These are phyloP conservation scores for Boletus holoroseus DNA, from an alignment of 1,284 basidiomycete genomes.

Conservation along the genomic window DNA sequence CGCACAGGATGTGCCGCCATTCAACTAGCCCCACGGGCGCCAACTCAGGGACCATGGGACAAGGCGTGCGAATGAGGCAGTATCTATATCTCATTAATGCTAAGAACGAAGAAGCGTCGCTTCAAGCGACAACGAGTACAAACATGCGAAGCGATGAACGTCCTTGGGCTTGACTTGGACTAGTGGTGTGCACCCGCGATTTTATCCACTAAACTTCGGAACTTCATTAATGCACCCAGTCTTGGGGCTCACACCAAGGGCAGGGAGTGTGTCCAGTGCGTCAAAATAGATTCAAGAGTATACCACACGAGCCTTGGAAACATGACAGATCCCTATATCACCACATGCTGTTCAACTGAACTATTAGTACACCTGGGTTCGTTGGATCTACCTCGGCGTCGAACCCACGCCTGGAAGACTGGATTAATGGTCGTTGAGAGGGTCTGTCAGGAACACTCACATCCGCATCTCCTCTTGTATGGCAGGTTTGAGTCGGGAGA, in stretches of 20 bases:
- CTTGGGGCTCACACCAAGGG: background rate
- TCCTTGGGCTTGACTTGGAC: background rate
- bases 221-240: background rate
- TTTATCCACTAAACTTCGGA: background rate
- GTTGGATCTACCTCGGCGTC: slow-evolving; percentile 59
- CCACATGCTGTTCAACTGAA: slow-evolving; percentile 45
- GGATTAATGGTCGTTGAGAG: background rate
- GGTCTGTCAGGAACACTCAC: slow-evolving; percentile 36
- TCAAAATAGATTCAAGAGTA: background rate
- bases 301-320: background rate
- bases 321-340: slow-evolving; percentile 2
- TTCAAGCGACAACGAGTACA: no score
- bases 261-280: background rate
- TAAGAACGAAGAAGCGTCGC: no score
- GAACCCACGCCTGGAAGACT: slow-evolving; percentile 12
- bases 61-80: background rate
- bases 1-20: slow-evolving; percentile 6
- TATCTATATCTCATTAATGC: no score
- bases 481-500: slow-evolving; percentile 89
- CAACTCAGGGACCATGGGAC: no score
- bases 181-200: no score
- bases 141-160: no score
- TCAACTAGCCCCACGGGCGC: background rate
- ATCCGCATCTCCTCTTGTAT: slow-evolving; percentile 79
- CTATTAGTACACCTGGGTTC: slow-evolving; percentile 83